phyloP scores from a whole-genome alignment of 768 basidiomycete species.

The Rubroboletus satanas region DNA sequence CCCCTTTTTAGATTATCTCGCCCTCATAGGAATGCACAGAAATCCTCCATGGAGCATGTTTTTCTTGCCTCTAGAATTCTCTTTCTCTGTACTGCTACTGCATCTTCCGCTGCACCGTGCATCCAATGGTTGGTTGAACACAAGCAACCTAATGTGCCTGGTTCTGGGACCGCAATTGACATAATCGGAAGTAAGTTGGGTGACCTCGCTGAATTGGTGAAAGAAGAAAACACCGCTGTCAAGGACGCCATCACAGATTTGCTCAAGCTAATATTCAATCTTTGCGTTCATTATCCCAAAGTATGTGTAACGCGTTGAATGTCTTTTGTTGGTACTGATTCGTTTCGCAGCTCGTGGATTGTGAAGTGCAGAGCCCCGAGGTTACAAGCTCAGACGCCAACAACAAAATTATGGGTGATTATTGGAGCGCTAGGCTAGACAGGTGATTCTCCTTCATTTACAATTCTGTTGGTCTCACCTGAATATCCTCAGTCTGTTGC shows the following conservation, averaged over 20 bases:
- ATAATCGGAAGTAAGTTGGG: constrained; percentile 62
- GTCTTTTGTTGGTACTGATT: neutral
- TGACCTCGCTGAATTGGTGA: constrained; percentile 44
- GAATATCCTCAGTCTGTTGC: constrained; percentile 45
- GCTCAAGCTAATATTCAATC: constrained; percentile 81
- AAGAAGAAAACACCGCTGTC: constrained; percentile 39
- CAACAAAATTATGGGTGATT: constrained; percentile 62
- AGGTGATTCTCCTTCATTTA: constrained; percentile 42
- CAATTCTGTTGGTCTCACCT: neutral
- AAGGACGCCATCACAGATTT: constrained; percentile 78
- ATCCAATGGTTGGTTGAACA: constrained; percentile 62
- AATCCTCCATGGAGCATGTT: constrained; percentile 59
- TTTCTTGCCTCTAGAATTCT: constrained; percentile 76
- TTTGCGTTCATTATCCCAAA: constrained; percentile 79
- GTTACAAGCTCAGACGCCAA: constrained; percentile 16
- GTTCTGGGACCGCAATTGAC: constrained; percentile 50
- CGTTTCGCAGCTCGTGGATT: constrained; percentile 34
- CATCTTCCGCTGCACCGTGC: constrained; percentile 40
- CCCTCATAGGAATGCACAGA: constrained; percentile 39
- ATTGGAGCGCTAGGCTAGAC: constrained; percentile 72
- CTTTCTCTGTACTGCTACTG: constrained; percentile 65
- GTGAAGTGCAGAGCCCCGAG: constrained; percentile 39
- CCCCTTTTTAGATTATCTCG: constrained; percentile 12
- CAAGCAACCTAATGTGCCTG: constrained; percentile 45
- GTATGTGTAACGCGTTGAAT: constrained; percentile 30